Evolutionary conservation across 495 filamentous ascomycete species (phyloP), one percentile per base, ranked within the genome.

Genomic region (Penicillium silybi): DNA sequence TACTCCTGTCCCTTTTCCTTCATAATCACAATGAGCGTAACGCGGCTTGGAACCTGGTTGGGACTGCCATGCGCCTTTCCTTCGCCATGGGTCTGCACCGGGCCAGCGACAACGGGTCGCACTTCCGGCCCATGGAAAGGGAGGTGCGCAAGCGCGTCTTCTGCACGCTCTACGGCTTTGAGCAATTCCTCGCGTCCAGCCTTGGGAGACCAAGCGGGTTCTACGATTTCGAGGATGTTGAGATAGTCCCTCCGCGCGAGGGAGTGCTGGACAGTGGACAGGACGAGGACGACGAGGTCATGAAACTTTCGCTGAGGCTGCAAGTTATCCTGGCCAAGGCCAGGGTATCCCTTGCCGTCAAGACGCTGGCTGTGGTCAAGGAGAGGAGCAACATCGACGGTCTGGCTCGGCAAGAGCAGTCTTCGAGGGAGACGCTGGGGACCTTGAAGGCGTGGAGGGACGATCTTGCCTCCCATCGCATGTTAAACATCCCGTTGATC

Each of bases 1-100:
- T 79, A 46, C 65, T 79, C n/a, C 66, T 75, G 3, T 63, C 70
- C 22, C 57, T 76, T 19, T 72, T 76, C 47, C 68, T 71, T 25
- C 74, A 79, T 52, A 79, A 79, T 42, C 68, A 64, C 41, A 72
- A 71, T 52, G 61, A 67, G 26, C 64, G 64, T 6, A 63, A 67
- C 42, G 62, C 64, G 7, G 58, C 72, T 0, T 79, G 73, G 68
- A 74, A 67, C 37, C 53, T 77, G 9, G 62, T 75, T 7, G 75
- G 75, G 0, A 66, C 65, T 17, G 74, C 72, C 0, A 63, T 67
- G 6, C 62, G 73, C 13, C 65, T 79, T 43, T 70, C 75, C 19
- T 66, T 76, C 44, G 73, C 74, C 25, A 57, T 79, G 6, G 75
- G 75, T 7, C 70, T 79, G 59, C 75, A 79, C 41, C 66, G 73